Conservation (phyloP, 768 basidiomycete species). For the Lyophyllum shimeji region DNA sequence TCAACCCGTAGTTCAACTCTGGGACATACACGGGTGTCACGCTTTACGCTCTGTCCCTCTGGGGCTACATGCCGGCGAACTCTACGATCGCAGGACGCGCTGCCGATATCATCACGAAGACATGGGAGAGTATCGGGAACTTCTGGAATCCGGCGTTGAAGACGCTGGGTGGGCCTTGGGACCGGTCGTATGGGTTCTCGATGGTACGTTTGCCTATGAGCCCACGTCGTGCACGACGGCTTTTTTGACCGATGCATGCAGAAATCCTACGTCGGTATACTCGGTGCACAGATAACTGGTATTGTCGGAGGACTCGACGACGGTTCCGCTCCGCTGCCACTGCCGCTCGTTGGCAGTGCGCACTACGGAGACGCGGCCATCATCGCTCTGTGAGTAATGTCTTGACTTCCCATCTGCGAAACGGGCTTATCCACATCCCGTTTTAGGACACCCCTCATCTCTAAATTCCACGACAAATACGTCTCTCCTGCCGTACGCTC, state of each 20-base stretch:
- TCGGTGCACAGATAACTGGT: constrained; percentile 26
- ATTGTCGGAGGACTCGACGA: constrained; percentile 25
- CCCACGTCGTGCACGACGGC: not conserved
- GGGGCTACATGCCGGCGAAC: constrained; percentile 29
- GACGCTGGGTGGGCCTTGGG: constrained; percentile 28
- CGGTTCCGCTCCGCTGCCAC: constrained; percentile 24
- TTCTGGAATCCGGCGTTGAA: constrained; percentile 27
- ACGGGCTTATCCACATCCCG: not conserved
- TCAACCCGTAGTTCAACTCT: constrained; percentile 24
- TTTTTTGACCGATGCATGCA: not conserved
- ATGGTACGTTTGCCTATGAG: constrained; percentile 14
- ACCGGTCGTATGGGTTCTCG: constrained; percentile 29
- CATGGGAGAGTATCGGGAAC: constrained; percentile 22
- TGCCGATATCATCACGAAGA: constrained; percentile 23
- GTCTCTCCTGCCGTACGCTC: constrained; percentile 18
- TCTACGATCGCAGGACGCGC: constrained; percentile 24
- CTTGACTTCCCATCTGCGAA: not conserved
- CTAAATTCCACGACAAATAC: constrained; percentile 28
- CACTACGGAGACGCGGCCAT: constrained; percentile 27
- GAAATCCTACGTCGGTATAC: constrained; percentile 26
- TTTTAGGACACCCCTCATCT: constrained; percentile 22
- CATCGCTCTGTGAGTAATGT: constrained; percentile 20
- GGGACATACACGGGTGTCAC: constrained; percentile 30
- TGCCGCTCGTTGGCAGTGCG: constrained; percentile 23
- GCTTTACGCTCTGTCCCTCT: constrained; percentile 29